A percentile compares a stretch with the other conserved stretches of the same genome.
phyloP scores from a whole-genome alignment of 23 red algal species.

The Pyropia haitanensis region DNA sequence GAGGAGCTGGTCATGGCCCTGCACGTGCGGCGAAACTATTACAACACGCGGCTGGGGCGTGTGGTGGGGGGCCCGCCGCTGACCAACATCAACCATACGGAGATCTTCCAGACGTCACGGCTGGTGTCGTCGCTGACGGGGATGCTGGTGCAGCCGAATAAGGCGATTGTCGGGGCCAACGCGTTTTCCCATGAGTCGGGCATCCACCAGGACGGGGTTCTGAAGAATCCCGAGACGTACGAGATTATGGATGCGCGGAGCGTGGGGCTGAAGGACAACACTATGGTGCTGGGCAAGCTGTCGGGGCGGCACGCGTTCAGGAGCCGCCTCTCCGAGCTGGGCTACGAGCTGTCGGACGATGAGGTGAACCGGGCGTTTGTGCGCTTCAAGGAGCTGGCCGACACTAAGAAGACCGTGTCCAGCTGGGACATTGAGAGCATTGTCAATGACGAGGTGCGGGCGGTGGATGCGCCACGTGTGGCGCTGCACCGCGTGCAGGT shows the following conservation, averaged over 20 bases:
- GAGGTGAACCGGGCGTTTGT: constrained; percentile 91
- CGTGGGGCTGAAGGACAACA: constrained; percentile 72
- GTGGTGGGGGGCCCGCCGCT: constrained; percentile 14
- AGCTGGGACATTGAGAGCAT: constrained; percentile 76
- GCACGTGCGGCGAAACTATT: constrained; percentile 79
- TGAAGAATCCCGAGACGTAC: constrained; percentile 91
- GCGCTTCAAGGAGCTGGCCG: constrained; percentile 94
- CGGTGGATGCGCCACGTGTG: constrained; percentile 29
- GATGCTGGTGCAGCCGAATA: constrained; percentile 92
- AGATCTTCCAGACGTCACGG: constrained; percentile 82
- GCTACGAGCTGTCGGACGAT: constrained; percentile 81
- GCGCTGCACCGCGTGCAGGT: constrained; percentile 76
- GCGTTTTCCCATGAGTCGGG: constrained; percentile 97
- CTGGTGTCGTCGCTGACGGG: constrained; percentile 96
- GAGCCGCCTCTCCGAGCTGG: constrained; percentile 58
- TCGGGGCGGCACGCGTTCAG: constrained; percentile 89
- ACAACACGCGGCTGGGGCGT: constrained; percentile 47
- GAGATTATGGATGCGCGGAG: constrained; percentile 92
- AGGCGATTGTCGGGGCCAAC: constrained; percentile 96
- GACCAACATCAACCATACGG: constrained; percentile 75
- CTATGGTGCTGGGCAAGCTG: constrained; percentile 94
- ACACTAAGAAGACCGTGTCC: constrained; percentile 87
- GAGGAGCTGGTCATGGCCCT: constrained; percentile 99
- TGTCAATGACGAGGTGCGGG: constrained; percentile 83
- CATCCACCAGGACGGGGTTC: constrained; percentile 97